Evolutionary conservation across 169 alveolate genomes (phyloP).

Genomic region (Eimeria brunetti): DNA sequence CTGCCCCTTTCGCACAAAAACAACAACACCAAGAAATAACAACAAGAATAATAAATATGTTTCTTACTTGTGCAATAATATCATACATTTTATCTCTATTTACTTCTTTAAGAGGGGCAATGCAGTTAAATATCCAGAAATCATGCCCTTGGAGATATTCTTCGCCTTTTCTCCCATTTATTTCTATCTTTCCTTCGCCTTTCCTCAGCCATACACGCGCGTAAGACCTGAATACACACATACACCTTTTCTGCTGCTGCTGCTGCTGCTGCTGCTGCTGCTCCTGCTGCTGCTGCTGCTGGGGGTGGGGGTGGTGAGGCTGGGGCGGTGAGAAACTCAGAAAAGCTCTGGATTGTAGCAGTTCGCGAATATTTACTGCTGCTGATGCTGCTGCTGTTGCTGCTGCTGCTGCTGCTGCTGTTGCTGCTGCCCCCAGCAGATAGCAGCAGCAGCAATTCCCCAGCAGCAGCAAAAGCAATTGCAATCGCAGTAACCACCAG

Average conservation of each 20-base stretch:
- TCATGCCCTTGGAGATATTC: conserved; percentile 43
- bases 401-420: conserved; percentile 28
- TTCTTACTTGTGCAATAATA: not conserved
- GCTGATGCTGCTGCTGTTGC: not conserved
- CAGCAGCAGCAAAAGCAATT: not conserved
- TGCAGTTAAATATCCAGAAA: conserved; percentile 54
- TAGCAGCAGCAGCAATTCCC: too few relatives aligned
- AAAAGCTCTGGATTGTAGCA: too few relatives aligned
- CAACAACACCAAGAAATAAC: not conserved
- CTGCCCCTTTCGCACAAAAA: not conserved
- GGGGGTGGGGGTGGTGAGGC: not conserved
- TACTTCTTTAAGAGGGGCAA: conserved; percentile 44
- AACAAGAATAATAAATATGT: too few relatives aligned
- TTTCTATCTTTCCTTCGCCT: not conserved
- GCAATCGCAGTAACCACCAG: not conserved
- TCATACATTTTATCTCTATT: not conserved
- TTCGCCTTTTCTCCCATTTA: conserved; percentile 19
- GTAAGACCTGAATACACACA: conserved; percentile 17
- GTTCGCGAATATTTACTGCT: too few relatives aligned
- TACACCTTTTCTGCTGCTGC: not conserved
- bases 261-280: conserved; percentile 1
- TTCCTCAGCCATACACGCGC: conserved; percentile 7
- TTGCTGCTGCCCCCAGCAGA: too few relatives aligned
- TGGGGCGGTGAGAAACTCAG: not conserved
- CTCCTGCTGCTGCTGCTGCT: not conserved